Base-by-base conservation (phyloP, 306 rosid genomes). In the Prunus padus region DNA sequence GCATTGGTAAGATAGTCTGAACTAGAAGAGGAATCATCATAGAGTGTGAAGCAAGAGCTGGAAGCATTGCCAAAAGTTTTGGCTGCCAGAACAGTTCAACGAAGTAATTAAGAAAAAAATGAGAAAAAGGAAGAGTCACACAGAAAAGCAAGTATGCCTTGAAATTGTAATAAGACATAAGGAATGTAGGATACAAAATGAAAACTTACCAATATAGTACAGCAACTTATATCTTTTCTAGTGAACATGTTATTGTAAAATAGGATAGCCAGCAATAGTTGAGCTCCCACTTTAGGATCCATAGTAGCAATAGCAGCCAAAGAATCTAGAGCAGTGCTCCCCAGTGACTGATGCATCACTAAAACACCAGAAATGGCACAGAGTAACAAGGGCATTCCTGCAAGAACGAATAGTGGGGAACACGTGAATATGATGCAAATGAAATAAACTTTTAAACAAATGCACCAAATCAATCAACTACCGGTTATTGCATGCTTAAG, bases 1-100 rank as follows among this genome's bases (percentile, higher is more conserved):
- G 96, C 96, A 95, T 92, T 13, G 93, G 98, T 89, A 92, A 75
- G 78, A 92, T 85, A 67, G 96, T 90, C 86, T 95, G 96, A 74
- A 92, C 89, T 40, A 95, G 78, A 44, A 95, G 91, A 49, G 98
- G 97, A 87, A 84, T 76, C 96, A 92, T 92, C 76, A 90, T 87
- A 73, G 93, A 84, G 73, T 95, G 96, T 40, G 98, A 90, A 77
- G 95, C 97, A 84, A 92, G 89, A 77, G 91, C 81, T 26, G 97
- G 98, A 77, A 95, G 90, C 87, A 89, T 73, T 82, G 87, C 92
- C 75, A 95, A 84, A 74, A 89, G 61, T 81, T 86, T 90, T 70
- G 91, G 86, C 98, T 95, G 91, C 85, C 89, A 72, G 10, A 86
- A 54, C 46, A 84, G 72, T 72, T 79, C 64, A 72, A 79, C 65